Evolutionary conservation across 176 grass and related monocot species (phyloP).

Genomic region (bread wheat (Triticum aestivum)): DNA sequence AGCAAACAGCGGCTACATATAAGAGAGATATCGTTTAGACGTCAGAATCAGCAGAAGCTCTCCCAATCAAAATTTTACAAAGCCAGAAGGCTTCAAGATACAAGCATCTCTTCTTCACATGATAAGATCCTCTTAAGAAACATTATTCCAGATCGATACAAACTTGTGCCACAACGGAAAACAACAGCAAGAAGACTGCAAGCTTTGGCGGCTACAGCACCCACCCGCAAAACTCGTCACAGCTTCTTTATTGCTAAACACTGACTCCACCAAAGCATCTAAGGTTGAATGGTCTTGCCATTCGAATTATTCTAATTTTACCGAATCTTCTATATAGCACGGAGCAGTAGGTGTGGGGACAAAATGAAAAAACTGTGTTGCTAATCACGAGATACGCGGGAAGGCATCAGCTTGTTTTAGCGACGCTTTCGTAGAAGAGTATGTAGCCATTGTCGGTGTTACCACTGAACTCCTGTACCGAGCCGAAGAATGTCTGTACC

Average conservation of each 20-base stretch:
- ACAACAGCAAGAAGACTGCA: no score
- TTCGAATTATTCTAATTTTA: slow-evolving; percentile 43
- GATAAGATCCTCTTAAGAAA: no score
- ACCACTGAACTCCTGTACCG: slow-evolving; percentile 77
- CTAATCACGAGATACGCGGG: slow-evolving; percentile 12
- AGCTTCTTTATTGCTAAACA: background rate
- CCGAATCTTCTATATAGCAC: slow-evolving; percentile 25
- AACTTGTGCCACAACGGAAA: no score
- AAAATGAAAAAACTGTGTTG: slow-evolving; percentile 18
- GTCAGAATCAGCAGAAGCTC: no score
- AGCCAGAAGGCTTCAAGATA: no score
- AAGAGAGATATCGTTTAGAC: no score
- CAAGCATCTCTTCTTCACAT: no score
- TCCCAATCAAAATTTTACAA: no score
- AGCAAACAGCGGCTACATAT: no score
- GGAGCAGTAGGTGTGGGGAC: background rate
- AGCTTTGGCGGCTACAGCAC: no score
- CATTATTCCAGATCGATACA: no score
- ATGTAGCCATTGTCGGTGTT: slow-evolving; percentile 96
- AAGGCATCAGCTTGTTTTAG: slow-evolving; percentile 43
- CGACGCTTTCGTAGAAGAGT: slow-evolving; percentile 84
- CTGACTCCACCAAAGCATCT: slow-evolving; percentile 25
- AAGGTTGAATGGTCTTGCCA: slow-evolving; percentile 27
- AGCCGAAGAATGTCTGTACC: slow-evolving; percentile 88
- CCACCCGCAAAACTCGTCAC: no score